phyloP scores from a whole-genome alignment of 2,329 filamentous ascomycete genomes.

The Alternaria incomplexa region DNA sequence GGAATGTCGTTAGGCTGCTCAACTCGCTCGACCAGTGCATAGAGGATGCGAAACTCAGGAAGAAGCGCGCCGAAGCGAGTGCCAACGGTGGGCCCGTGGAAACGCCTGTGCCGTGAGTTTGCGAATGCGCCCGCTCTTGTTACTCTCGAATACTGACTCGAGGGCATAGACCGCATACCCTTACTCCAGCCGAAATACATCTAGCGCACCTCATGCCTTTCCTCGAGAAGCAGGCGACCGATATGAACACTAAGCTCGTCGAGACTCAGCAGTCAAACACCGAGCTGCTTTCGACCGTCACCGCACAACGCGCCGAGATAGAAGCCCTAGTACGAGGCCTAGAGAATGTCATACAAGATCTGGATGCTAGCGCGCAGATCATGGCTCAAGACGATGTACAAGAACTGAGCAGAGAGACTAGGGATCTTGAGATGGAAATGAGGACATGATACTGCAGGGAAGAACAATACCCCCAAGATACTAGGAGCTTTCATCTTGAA shows the following conservation, averaged over 20 bases:
- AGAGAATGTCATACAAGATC: constrained; percentile 62
- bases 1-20: constrained; percentile 62
- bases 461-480: background rate
- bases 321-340: constrained; percentile 60
- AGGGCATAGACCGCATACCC: constrained; percentile 60
- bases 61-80: constrained; percentile 50
- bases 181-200: constrained; percentile 63
- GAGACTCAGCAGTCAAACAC: constrained; percentile 60
- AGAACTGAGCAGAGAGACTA: constrained; percentile 42
- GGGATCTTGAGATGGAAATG: constrained; percentile 45
- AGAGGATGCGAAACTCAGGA: constrained; percentile 62
- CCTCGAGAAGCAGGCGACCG: constrained; percentile 57
- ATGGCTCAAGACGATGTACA: constrained; percentile 49
- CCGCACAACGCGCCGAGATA: constrained; percentile 63
- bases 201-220: constrained; percentile 65
- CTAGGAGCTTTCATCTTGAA: background rate
- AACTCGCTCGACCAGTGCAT: constrained; percentile 68
- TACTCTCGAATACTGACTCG: background rate
- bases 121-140: background rate
- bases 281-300: constrained; percentile 59
- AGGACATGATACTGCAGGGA: constrained; percentile 29
- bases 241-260: constrained; percentile 58
- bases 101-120: constrained; percentile 55
- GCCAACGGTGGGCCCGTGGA: constrained; percentile 45
- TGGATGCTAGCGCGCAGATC: constrained; percentile 58